Base-by-base conservation (phyloP, 176 grass and related monocot genomes). In the Aegilops longissima region DNA sequence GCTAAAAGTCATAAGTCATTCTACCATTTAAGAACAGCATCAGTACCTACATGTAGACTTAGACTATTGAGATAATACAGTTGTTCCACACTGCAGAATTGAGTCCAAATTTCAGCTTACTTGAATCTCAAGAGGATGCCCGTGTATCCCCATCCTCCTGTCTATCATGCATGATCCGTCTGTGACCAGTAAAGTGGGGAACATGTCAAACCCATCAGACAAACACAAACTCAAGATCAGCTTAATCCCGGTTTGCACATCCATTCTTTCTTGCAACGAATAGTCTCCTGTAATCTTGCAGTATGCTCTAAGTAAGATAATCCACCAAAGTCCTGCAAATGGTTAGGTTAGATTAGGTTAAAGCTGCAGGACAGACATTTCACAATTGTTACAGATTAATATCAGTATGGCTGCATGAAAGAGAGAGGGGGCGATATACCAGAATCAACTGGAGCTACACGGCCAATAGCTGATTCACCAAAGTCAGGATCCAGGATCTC, bases 141-240 rank as follows among this genome's bases (percentile, higher is more conserved):
- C 93, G 89, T 95, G 93, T 88, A 95, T 95, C 61, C 93, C 91
- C 93, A 95, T 95, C 68, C 93, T 85, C 65, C 93, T 86, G 83
- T 95, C 93, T 85, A 95, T 93, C 93, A 95, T 95, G 89, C 93
- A 95, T 83, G 93, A 95, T 20, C 93, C 93, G 21, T 95, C 93
- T 42, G 93, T 95, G 82, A 95, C 93, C 61, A 95, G 84, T 73
- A 95, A 83, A 62, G 93, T 91, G 74, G 93, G 93, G 45, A 95
- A 95, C 93, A 95, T 95, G 81, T 95, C 93, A 12, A 95, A 95
- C 66, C 93, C 93, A 91, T 95, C 93, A 61, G 91, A 71, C 82
- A 95, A 87, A 87, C 93, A 95, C 76, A 91, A 87, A 79, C 87
- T 91, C 66, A 95, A 82, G 35, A 95, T 95, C 89, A 95, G 42